Base-by-base conservation (phyloP, 2,329 filamentous ascomycete species). In the Cladophialophora bantiana region DNA sequence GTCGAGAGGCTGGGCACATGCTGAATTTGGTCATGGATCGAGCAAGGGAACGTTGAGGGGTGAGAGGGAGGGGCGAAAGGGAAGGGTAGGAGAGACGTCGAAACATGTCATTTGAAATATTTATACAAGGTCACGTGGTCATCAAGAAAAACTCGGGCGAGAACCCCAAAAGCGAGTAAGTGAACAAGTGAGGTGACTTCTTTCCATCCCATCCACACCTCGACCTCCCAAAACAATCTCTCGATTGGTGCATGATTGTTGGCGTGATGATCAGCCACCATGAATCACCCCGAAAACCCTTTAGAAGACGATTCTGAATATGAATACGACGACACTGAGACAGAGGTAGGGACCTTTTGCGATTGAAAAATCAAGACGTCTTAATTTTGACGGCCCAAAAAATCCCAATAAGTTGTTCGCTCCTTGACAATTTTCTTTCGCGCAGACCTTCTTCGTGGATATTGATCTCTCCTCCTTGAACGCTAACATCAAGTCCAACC, bases 381-480 rank as follows among this genome's bases (percentile, higher is more conserved):
- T 36, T 38, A 50, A 26, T 52, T 12, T 38, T 35, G 36, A 10
- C 59, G 12, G 12, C 15, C 13, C 35, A 15, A 42, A 13, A 20
- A 2, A 9, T 57, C 26, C 53, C 53, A 15, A 42, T 26, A 42
- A 52, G 48, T 58, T 60, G 52, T 68, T 58, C 55, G 38, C 56
- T 62, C 32, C 35, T 67, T 67, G 56, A 57, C 59, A 54, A 54
- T 50, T 67, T 65, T 65, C 32, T 26, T 65, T 18, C 32, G 57
- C 38, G 52, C 61, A 89, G 80, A 83, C 84, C 64, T 84, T 87
- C 72, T 88, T 86, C 73, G 80, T 89, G 62, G 86, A 86, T 48
- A 77, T 89, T 66, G 87, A 89, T 74, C 77, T 89, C 36, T 85
- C 80, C 34, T 79, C 82, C 42, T 73, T 76, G 61, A 78, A 81